These are phyloP conservation scores for Balamuthia mandrillaris DNA, from an alignment of 208 protist genomes.

Conservation along the genomic window DNA sequence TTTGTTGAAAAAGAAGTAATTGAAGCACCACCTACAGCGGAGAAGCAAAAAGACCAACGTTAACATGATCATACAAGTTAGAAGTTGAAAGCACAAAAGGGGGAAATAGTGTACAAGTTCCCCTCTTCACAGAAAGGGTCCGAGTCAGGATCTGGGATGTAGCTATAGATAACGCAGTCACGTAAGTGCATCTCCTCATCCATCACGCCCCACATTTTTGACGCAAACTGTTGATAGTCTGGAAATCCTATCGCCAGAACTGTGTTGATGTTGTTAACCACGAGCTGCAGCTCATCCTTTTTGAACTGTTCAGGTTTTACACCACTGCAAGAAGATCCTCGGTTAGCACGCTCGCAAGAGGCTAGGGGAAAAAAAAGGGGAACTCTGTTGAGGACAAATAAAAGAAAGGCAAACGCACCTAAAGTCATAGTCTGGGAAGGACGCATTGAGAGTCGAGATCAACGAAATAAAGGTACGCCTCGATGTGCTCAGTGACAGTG, in stretches of 20 bases:
- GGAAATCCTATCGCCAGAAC: not conserved
- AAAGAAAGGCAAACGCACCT: conserved; percentile 9
- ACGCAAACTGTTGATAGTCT: not conserved
- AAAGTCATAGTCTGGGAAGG: conserved; percentile 24
- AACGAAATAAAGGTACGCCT: conserved; percentile 19
- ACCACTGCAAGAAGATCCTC: not conserved
- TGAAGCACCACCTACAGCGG: conserved; percentile 20
- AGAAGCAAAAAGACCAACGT: not conserved
- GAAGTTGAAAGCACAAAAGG: not conserved
- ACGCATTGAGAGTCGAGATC: conserved; percentile 24
- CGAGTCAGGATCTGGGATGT: conserved; percentile 18
- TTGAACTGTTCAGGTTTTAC: conserved; percentile 18
- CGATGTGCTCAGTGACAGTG: conserved; percentile 14
- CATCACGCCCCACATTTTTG: not conserved
- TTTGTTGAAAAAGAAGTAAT: conserved; percentile 33
- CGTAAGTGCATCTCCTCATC: conserved; percentile 5
- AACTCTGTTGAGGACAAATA: not conserved
- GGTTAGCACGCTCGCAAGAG: not conserved
- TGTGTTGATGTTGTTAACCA: conserved; percentile 19
- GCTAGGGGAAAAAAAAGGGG: not conserved
- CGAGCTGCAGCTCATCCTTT: conserved; percentile 15
- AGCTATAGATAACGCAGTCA: conserved; percentile 13
- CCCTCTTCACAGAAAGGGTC: conserved; percentile 26
- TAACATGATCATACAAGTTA: not conserved
- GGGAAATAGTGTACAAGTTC: conserved; percentile 1